These are phyloP conservation scores for Epicoccum sorghinum DNA, from an alignment of 2,329 filamentous ascomycete genomes.

Conservation along the genomic window DNA sequence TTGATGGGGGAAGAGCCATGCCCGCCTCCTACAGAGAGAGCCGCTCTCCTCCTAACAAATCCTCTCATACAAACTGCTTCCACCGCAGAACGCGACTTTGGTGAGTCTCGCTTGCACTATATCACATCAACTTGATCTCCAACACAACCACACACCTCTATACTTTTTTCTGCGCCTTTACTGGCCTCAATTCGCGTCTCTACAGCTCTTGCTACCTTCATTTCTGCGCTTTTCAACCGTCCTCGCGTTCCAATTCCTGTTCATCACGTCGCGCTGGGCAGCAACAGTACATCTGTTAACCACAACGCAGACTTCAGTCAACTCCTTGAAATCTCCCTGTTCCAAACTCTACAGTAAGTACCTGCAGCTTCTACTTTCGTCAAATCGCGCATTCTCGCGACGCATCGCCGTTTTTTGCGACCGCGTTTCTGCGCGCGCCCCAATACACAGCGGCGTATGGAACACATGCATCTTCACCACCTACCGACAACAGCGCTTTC, in stretches of 20 bases:
- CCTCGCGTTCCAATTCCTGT: conserved; percentile 40
- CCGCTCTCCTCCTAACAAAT: conserved; percentile 31
- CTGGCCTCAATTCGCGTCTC: conserved; percentile 36
- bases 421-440: conserved; percentile 34
- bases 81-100: conserved; percentile 35
- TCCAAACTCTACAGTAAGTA: conserved; percentile 37
- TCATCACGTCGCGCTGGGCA: conserved; percentile 35
- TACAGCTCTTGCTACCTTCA: conserved; percentile 31
- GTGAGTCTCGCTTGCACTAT: conserved; percentile 42
- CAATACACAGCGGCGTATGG: conserved; percentile 22
- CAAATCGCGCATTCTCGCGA: conserved; percentile 37
- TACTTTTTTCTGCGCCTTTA: conserved; percentile 43
- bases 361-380: conserved; percentile 26
- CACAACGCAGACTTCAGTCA: conserved; percentile 36
- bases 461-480: conserved; percentile 23
- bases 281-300: conserved; percentile 37
- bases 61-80: conserved; percentile 24
- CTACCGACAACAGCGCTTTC: conserved; percentile 8
- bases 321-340: conserved; percentile 25
- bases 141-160: conserved; percentile 35
- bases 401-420: conserved; percentile 41
- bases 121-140: conserved; percentile 18
- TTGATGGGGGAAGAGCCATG: background rate
- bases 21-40: conserved; percentile 15
- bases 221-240: conserved; percentile 35